Conservation (phyloP, 345 rosid species). For the Gossypium raimondii region DNA sequence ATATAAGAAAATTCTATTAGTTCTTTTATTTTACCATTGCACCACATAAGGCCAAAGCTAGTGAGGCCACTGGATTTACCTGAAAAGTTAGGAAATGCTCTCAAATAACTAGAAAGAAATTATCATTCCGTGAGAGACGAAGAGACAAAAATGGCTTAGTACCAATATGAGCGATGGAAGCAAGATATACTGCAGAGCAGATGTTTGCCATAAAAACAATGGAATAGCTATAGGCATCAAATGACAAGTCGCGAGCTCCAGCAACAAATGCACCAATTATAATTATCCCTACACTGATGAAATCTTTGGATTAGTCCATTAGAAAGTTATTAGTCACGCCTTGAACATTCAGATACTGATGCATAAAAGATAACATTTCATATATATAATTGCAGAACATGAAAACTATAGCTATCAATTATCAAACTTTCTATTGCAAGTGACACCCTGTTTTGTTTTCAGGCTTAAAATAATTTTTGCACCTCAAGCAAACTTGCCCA, state of each 20-base stretch:
- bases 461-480: not conserved
- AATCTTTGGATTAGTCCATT: constrained; percentile 34
- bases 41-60: constrained; percentile 71
- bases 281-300: constrained; percentile 62
- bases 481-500: not conserved
- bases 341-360: not conserved
- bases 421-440: not conserved
- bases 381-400: not conserved
- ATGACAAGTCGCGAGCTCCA: constrained; percentile 71
- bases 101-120: not conserved
- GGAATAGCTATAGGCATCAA: constrained; percentile 68
- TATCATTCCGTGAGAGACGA: not conserved
- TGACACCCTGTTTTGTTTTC: too few species aligned
- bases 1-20: not conserved
- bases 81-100: constrained; percentile 16
- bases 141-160: constrained; percentile 3
- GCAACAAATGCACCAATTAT: constrained; percentile 61
- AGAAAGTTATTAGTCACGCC: constrained; percentile 16
- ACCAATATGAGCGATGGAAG: constrained; percentile 62
- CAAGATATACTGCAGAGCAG: constrained; percentile 66
- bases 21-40: constrained; percentile 43
- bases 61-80: constrained; percentile 64
- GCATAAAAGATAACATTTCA: not conserved
- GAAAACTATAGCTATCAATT: constrained; percentile 1
- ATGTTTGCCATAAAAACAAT: constrained; percentile 66